Evolutionary conservation across 2,329 filamentous ascomycete species (phyloP), one percentile per base, ranked within the genome.

Genomic region (Alternaria rosae): DNA sequence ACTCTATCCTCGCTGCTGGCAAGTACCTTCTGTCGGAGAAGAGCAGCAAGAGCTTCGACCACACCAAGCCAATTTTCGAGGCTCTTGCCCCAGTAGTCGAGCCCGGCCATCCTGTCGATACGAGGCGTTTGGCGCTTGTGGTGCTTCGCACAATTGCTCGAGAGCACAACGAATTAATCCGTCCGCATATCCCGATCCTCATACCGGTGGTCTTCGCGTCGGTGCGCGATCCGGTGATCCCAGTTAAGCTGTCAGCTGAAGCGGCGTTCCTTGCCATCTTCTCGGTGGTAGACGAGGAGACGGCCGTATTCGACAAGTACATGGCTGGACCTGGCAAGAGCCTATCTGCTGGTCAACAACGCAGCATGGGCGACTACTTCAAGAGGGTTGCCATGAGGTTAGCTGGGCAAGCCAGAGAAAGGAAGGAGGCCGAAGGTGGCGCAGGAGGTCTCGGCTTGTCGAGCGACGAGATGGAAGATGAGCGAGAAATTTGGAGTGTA

Each of bases 311-410:
- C 78, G 94, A 97, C 71, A 94, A 94, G 81, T 98, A 93, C 80
- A 89, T 97, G 83, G 84, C 87, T 10, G 88, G 89, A 0, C 85
- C 89, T 1, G 85, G 82, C 6, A 86, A 87, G 53, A 87, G 88
- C 4, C 80, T 97, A 61, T 85, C 89, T 9, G 81, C 92, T 0
- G 90, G 88, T 42, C 89, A 89, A 17, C 95, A 96, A 85, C 87
- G 94, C 70, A 93, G 91, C 78, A 97, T 99, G 91, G 87, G 90
- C 61, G 95, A 99, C 79, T 99, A 99, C 82, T 98, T 98, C 83
- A 97, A 97, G 85, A 86, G 95, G 43, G 92, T 99, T 67, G 93
- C 93, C 1, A 79, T 94, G 73, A 88, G 94, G 70, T 82, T 98
- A 20, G 94, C 92, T n/a, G 87, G 84, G 17, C 95, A 98, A 78